These are phyloP conservation scores for Neurospora terricola DNA, from an alignment of 495 filamentous ascomycete species.

Conservation along the genomic window DNA sequence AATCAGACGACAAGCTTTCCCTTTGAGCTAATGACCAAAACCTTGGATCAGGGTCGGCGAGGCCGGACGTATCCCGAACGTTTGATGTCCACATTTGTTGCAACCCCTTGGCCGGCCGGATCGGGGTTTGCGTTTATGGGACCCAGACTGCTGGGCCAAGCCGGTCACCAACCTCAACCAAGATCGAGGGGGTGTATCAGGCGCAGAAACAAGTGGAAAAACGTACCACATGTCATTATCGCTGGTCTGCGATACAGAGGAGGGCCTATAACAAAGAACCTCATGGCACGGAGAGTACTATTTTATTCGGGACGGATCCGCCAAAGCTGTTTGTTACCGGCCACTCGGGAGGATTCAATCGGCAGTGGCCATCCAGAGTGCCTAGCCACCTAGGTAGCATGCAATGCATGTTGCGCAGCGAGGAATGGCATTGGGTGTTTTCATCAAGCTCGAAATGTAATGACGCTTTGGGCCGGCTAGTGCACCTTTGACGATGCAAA, in stretches of 20 bases:
- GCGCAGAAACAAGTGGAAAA: neutral
- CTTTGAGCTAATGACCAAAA: neutral
- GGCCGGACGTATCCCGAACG: neutral
- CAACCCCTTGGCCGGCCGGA: neutral
- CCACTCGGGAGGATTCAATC: conserved; percentile 8
- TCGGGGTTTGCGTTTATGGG: neutral
- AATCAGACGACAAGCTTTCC: neutral
- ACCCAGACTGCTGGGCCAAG: conserved; percentile 4
- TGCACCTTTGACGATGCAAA: conserved; percentile 2
- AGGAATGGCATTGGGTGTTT: conserved; percentile 1
- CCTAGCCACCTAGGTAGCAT: conserved; percentile 1
- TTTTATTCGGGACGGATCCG: neutral
- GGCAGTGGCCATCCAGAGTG: neutral
- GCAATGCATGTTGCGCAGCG: conserved; percentile 12
- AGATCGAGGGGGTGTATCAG: neutral
- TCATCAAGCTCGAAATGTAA: neutral
- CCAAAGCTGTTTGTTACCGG: conserved; percentile 8
- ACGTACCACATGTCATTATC: neutral
- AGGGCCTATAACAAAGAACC: neutral
- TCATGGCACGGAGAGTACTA: neutral
- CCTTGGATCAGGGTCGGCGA: neutral
- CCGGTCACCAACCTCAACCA: neutral
- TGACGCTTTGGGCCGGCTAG: conserved; percentile 11
- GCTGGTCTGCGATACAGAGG: neutral
- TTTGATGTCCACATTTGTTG: neutral